Percentiles rank a stretch among this genome's conserved stretches.
Evolutionary conservation across 2,329 filamentous ascomycete species (phyloP).

Genomic region (Fusarium domesticum): DNA sequence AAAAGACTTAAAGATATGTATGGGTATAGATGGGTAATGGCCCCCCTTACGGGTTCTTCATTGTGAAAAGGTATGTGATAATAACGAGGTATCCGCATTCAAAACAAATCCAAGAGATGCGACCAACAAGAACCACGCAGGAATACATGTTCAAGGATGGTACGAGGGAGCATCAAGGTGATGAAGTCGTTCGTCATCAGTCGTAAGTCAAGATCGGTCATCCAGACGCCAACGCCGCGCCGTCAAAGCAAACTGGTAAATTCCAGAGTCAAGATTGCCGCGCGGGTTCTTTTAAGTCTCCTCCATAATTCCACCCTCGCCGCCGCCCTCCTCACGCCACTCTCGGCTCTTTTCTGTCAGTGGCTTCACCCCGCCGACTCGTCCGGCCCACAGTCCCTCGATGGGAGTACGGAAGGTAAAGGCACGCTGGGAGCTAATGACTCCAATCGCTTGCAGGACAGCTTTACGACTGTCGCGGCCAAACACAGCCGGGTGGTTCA

Average conservation of each 20-base stretch:
- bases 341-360: constrained; percentile 82
- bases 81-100: constrained; percentile 19
- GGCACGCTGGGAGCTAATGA: constrained; percentile 90
- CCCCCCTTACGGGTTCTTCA: constrained; percentile 4
- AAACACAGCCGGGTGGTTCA: constrained; percentile 93
- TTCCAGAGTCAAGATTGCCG: constrained; percentile 10
- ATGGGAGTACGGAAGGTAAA: constrained; percentile 91
- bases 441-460: constrained; percentile 91
- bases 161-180: constrained; percentile 20
- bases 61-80: constrained; percentile 2
- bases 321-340: constrained; percentile 84
- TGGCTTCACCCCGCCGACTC: constrained; percentile 76
- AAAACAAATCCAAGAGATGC: constrained; percentile 19
- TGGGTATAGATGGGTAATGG: constrained; percentile 26
- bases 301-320: constrained; percentile 63
- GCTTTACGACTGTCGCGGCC: constrained; percentile 91
- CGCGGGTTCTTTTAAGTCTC: constrained; percentile 44
- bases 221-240: constrained; percentile 19
- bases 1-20: constrained; percentile 3
- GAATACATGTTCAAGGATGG: constrained; percentile 18
- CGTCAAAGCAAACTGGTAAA: constrained; percentile 13
- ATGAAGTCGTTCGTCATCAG: constrained; percentile 23
- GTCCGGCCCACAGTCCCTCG: constrained; percentile 83
- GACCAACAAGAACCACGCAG: constrained; percentile 6
- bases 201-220: constrained; percentile 25